phyloP scores from a whole-genome alignment of 805 yeast genomes.

The Clavispora vitiphila region DNA sequence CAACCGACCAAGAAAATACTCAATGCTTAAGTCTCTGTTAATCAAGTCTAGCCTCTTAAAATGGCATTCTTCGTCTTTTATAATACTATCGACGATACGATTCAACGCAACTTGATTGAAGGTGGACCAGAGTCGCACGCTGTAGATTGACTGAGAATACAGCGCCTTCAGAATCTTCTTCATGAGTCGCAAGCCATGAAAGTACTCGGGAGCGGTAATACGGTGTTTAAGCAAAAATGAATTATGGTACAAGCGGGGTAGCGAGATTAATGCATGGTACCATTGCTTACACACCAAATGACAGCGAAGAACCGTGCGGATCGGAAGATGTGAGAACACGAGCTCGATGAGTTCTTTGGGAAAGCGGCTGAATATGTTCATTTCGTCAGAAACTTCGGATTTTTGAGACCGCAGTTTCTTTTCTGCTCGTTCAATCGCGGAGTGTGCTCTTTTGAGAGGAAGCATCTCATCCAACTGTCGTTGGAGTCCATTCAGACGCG shows the following conservation, averaged over 20 bases:
- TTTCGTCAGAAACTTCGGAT: no score
- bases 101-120: conserved; percentile 19
- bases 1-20: conserved; percentile 20
- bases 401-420: not conserved
- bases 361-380: conserved; percentile 20
- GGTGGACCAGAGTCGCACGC: conserved; percentile 20
- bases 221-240: conserved; percentile 21
- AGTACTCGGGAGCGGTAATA: conserved; percentile 24
- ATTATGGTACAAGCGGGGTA: conserved; percentile 23
- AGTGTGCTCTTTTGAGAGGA: conserved; percentile 14
- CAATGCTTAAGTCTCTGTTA: conserved; percentile 22
- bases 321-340: conserved; percentile 21
- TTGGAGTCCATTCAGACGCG: not conserved
- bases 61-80: conserved; percentile 19
- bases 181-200: conserved; percentile 24
- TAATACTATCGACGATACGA: conserved; percentile 23
- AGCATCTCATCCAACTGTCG: conserved; percentile 15
- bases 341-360: conserved; percentile 27
- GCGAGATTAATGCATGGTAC: conserved; percentile 22
- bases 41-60: conserved; percentile 24
- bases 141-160: conserved; percentile 14
- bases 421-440: not conserved
- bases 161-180: conserved; percentile 18
- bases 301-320: conserved; percentile 20
- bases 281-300: conserved; percentile 31